Evolutionary conservation across 805 yeast genomes (phyloP), one percentile per base, ranked within the genome.

Genomic region (Barnettozyma populi): DNA sequence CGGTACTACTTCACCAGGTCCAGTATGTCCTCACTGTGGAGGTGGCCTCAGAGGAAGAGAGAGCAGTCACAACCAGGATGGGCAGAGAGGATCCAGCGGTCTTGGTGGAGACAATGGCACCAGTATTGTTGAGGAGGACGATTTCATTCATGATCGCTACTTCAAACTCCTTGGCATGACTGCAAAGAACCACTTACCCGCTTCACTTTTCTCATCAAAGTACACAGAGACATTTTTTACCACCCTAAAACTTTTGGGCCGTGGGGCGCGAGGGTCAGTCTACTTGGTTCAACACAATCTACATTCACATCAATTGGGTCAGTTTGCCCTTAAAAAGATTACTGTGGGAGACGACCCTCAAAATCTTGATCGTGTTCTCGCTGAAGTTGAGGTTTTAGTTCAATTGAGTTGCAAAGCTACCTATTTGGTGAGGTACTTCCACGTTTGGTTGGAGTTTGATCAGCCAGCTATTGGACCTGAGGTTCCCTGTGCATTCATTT

Each of bases 391-490:
- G 53, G 76, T 90, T 44, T 65, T 90, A 34, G 84, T 67, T 43
- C 73, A 64, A 29, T 53, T 68, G 47, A 78, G 68, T 44, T 75
- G 61, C 74, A 74, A 65, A 35, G 69, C 70, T 53, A 70, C 76
- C 40, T 85, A 89, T 62, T 72, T 90, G 55, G 87, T 90, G 24
- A 78, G 85, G 19, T 90, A 90, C 61, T 89, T 90, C 59, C 97
- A 90, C 65, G 96, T 89, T 23, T 90, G 97, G 97, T 64, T 90
- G 29, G 97, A 90, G 59, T 71, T 83, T 57, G 85, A 76, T 36
- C 63, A 39, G 21, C 69, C 18, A 61, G 75, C 25, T 69, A 75
- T 79, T 61, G 81, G 82, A 44, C 79, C 84, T 32, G 60, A 62
- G 25, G 71, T 78, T 5, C 90, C 90, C 0, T 84, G 86, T 61